Evolutionary conservation across 108 stramenopile species (phyloP).

Genomic region (Pseudonitzschia pungens): DNA sequence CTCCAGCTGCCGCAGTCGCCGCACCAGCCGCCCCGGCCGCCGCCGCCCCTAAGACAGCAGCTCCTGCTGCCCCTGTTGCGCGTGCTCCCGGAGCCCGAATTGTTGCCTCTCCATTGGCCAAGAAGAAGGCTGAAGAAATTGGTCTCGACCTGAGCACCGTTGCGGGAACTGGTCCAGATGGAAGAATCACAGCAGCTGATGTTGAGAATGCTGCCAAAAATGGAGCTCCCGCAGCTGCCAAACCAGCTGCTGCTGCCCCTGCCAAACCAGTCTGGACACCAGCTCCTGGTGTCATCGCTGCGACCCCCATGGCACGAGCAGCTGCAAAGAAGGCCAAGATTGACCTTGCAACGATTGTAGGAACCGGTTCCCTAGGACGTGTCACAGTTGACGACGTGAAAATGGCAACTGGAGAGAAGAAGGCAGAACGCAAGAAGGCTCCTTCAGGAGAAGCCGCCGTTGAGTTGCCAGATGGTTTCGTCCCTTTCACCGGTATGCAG

Average conservation of each 20-base stretch:
- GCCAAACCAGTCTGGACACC: constrained; percentile 81
- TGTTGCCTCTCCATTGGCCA: constrained; percentile 92
- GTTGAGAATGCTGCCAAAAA: constrained; percentile 70
- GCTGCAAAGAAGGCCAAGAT: constrained; percentile 86
- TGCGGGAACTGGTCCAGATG: constrained; percentile 90
- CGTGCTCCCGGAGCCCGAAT: constrained; percentile 81
- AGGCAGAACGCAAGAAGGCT: constrained; percentile 69
- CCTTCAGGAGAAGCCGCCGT: constrained; percentile 48
- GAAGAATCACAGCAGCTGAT: constrained; percentile 81
- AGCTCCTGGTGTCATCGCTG: constrained; percentile 80
- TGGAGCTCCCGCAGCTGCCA: constrained; percentile 51
- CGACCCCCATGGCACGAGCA: constrained; percentile 73
- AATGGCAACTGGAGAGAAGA: constrained; percentile 87
- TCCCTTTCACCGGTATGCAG: constrained; percentile 97
- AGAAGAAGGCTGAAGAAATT: constrained; percentile 84
- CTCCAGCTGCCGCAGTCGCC: constrained; percentile 47
- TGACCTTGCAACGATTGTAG: constrained; percentile 76
- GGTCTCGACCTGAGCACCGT: constrained; percentile 86
- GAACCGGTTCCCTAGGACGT: constrained; percentile 94
- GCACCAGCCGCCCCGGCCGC: constrained; percentile 62
- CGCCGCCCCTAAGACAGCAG: constrained; percentile 54
- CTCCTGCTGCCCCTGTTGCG: constrained; percentile 45
- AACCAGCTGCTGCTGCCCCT: constrained; percentile 61
- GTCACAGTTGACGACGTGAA: constrained; percentile 92
- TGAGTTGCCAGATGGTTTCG: constrained; percentile 86